A percentile compares a stretch with the other conserved stretches of the same genome.
Conservation (phyloP, 768 basidiomycete genomes). For the Lentinula guzmanii region DNA sequence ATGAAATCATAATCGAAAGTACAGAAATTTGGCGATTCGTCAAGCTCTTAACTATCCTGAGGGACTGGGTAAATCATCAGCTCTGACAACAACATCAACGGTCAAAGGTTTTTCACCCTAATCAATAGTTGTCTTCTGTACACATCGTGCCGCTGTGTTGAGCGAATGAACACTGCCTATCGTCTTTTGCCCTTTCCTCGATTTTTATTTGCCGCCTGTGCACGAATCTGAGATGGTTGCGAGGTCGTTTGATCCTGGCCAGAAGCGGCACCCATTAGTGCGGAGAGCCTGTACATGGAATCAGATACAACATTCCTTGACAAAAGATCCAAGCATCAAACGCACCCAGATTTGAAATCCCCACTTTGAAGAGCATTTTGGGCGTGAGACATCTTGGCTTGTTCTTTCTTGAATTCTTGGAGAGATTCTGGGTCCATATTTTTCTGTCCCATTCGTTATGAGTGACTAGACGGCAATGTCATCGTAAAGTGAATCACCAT, state of each 20-base stretch:
- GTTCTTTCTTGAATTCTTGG: constrained; percentile 58
- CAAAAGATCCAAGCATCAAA: constrained; percentile 8
- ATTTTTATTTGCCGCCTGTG: constrained; percentile 20
- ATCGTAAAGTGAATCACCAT: constrained; percentile 42
- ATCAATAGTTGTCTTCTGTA: not conserved
- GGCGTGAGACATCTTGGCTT: constrained; percentile 47
- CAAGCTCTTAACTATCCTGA: constrained; percentile 51
- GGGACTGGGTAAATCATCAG: not conserved
- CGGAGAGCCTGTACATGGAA: constrained; percentile 32
- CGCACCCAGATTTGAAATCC: constrained; percentile 54
- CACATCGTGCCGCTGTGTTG: not conserved
- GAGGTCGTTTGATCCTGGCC: constrained; percentile 16
- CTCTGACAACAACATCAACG: not conserved
- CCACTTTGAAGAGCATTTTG: constrained; percentile 55
- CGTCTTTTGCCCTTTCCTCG: constrained; percentile 24
- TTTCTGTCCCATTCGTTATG: constrained; percentile 40
- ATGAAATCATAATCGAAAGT: not conserved
- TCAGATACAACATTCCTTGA: not conserved
- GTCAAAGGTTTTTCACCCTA: not conserved
- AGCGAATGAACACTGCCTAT: not conserved
- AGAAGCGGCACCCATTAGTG: constrained; percentile 31
- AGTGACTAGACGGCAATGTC: not conserved
- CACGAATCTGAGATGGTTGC: constrained; percentile 12
- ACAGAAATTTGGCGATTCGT: constrained; percentile 49
- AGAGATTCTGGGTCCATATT: constrained; percentile 68